Conservation (phyloP, 768 basidiomycete genomes). For the Suillus subluteus region DNA sequence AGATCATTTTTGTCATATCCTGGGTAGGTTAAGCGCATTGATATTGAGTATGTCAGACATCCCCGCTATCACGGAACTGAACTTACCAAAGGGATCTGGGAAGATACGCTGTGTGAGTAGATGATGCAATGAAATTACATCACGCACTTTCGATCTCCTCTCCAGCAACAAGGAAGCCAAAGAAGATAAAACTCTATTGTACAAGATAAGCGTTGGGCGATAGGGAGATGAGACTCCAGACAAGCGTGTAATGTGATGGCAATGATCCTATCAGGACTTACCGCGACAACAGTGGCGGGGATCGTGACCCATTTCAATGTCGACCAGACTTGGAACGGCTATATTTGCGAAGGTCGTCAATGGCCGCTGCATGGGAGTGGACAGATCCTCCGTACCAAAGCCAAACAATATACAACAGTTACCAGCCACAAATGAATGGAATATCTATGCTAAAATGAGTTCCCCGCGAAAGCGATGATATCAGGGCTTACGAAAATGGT, state of each 20-base stretch:
- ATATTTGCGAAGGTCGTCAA: neutral
- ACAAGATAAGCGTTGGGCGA: conserved; percentile 10
- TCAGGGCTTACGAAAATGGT: conserved; percentile 62
- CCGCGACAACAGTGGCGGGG: conserved; percentile 57
- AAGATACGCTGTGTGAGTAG: neutral
- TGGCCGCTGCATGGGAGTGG: neutral
- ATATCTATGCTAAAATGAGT: conserved; percentile 44
- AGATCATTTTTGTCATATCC: conserved; percentile 78
- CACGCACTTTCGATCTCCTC: conserved; percentile 75
- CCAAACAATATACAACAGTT: conserved; percentile 60
- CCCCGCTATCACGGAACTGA: conserved; percentile 3
- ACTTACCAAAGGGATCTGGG: conserved; percentile 50
- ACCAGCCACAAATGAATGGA: conserved; percentile 72
- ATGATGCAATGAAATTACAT: neutral
- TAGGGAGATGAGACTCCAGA: neutral
- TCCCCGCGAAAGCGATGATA: neutral
- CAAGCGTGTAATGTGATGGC: neutral
- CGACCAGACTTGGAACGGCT: conserved; percentile 70
- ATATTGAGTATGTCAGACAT: neutral
- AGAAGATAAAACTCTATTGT: conserved; percentile 65
- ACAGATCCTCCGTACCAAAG: conserved; percentile 47
- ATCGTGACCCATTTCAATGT: conserved; percentile 65
- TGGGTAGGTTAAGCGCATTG: conserved; percentile 13
- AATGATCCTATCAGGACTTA: conserved; percentile 30
- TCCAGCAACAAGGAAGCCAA: conserved; percentile 73